A percentile compares a stretch with the other conserved stretches of the same genome.
These are phyloP conservation scores for Rosa chinensis DNA, from an alignment of 306 rosid species.

Conservation along the genomic window DNA sequence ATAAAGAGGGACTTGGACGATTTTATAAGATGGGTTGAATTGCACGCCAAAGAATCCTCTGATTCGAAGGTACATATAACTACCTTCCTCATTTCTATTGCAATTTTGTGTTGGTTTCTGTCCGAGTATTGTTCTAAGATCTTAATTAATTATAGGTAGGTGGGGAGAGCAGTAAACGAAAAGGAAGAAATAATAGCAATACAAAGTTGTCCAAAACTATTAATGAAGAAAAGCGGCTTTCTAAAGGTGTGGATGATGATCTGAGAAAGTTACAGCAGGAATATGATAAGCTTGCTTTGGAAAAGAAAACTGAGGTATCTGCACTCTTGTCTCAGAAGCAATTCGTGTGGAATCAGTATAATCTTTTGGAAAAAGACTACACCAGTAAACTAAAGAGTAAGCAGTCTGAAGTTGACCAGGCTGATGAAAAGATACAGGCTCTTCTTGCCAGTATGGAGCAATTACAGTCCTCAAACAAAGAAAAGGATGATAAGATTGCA, in stretches of 20 bases:
- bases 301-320: conserved; percentile 53
- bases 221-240: conserved; percentile 30
- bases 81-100: neutral
- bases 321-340: conserved; percentile 70
- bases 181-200: conserved; percentile 23
- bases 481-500: conserved; percentile 58
- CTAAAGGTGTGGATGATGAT: conserved; percentile 35
- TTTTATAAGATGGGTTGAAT: conserved; percentile 53
- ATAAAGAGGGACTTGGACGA: conserved; percentile 58
- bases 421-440: conserved; percentile 42
- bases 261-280: conserved; percentile 48
- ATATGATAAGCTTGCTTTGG: conserved; percentile 53
- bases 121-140: conserved; percentile 28
- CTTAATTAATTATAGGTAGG: conserved; percentile 38
- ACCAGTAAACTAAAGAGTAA: conserved; percentile 47
- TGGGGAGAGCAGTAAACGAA: conserved; percentile 22
- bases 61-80: conserved; percentile 43
- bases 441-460: conserved; percentile 64
- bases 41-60: conserved; percentile 29
- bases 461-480: conserved; percentile 49
- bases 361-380: conserved; percentile 58
- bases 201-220: conserved; percentile 19
- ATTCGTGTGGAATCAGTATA: conserved; percentile 85
- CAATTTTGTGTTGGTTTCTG: conserved; percentile 15
- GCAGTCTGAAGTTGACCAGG: conserved; percentile 51